Evolutionary conservation across 1,284 basidiomycete genomes (phyloP).

Genomic region (Ganoderma sinense): DNA sequence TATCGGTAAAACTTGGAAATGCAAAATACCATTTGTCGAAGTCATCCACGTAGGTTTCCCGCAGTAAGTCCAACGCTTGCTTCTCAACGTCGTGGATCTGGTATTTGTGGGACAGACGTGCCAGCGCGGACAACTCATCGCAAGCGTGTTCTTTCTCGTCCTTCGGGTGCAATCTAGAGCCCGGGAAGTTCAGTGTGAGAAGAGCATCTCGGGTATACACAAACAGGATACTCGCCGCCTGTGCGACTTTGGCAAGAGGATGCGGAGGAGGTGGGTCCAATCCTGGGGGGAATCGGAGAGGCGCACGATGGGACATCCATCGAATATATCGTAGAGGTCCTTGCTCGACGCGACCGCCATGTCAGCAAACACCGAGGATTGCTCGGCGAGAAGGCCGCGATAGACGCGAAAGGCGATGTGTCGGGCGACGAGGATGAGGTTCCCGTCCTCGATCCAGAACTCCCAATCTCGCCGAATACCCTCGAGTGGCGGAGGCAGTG

Average conservation of each 20-base stretch:
- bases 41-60: not conserved
- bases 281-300: slow-evolving; percentile 21
- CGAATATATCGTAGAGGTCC: slow-evolving; percentile 3
- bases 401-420: slow-evolving; percentile 26
- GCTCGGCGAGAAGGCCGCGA: slow-evolving; percentile 21
- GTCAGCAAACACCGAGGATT: slow-evolving; percentile 27
- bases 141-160: not conserved
- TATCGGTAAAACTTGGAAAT: no score
- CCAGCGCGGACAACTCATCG: not conserved
- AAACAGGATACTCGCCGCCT: not conserved
- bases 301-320: slow-evolving; percentile 26
- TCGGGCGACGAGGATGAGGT: not conserved
- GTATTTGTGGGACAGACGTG: slow-evolving; percentile 24
- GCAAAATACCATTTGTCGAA: not conserved
- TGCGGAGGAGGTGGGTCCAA: not conserved
- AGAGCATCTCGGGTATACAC: no score
- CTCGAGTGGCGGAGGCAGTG: no score
- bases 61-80: not conserved
- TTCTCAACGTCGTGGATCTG: slow-evolving; percentile 6
- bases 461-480: not conserved
- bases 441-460: slow-evolving; percentile 1
- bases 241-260: not conserved
- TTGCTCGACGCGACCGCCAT: slow-evolving; percentile 27
- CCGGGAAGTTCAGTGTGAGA: no score
- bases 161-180: not conserved